Evolutionary conservation across 345 rosid genomes (phyloP).

Genomic region (Brassica carinata): DNA sequence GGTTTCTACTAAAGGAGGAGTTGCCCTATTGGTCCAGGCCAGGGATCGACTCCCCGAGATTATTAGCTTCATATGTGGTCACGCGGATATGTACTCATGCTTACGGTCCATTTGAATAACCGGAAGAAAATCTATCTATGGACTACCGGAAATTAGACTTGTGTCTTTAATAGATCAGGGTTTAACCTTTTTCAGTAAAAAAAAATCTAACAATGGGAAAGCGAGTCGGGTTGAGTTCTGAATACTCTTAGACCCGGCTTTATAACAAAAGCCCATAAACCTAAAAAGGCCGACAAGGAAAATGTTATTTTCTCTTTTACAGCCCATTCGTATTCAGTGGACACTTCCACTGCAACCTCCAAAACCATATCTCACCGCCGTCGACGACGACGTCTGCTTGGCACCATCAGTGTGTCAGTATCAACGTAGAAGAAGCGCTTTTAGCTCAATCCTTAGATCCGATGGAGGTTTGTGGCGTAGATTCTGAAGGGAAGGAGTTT

Average conservation of each 20-base stretch:
- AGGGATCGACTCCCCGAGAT: too few species aligned
- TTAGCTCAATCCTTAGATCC: neutral
- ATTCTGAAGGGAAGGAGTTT: slow-evolving; percentile 72
- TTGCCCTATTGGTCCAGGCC: too few species aligned
- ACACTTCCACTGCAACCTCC: slow-evolving; percentile 11
- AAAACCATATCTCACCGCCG: slow-evolving; percentile 31
- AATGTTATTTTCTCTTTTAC: neutral
- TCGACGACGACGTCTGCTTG: slow-evolving; percentile 6
- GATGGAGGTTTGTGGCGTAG: slow-evolving; percentile 74
- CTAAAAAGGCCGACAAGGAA: slow-evolving; percentile 29
- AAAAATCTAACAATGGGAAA: neutral
- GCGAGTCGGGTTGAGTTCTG: neutral
- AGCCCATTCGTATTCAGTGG: slow-evolving; percentile 23
- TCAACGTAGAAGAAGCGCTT: slow-evolving; percentile 12
- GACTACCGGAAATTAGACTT: too few species aligned
- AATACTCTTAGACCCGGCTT: slow-evolving; percentile 12
- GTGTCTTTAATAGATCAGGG: too few species aligned
- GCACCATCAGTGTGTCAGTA: neutral
- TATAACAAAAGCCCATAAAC: neutral
- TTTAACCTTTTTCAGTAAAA: too few species aligned
- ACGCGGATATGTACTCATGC: too few species aligned
- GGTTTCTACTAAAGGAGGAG: too few species aligned
- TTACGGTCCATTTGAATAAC: too few species aligned
- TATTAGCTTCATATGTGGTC: too few species aligned
- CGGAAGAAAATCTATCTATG: too few species aligned